Base-by-base conservation (phyloP, 139 green algal genomes). In the Nannochloris sp. region DNA sequence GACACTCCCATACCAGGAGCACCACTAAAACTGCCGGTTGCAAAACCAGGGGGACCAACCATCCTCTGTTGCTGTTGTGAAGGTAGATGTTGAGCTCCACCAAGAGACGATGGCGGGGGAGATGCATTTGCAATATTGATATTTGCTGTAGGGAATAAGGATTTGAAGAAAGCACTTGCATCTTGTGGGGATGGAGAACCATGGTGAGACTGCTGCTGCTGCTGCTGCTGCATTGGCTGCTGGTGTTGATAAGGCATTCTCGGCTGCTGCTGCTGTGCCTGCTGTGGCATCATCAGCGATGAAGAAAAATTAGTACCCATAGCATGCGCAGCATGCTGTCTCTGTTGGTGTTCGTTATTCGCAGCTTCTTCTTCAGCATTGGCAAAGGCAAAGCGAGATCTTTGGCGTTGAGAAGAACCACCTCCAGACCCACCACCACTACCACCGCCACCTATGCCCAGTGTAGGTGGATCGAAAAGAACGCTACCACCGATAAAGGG, bases 361-460 rank as follows among this genome's bases (percentile, higher is more conserved):
- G 53, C 6, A 25, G 47, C 71, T 57, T 56, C 67, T 38, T 77
- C 63, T 44, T 66, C 71, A 5, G n/a, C 46, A 19, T 78, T 60
- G 12, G 72, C 72, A 60, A 79, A 79, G 3, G 70, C 62, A 57
- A 79, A 79, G 23, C 72, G 51, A n/a, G 67, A 78, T 30, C 57
- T 55, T 36, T 77, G 57, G 39, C 71, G 65, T 3, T 48, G 36
- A 25, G 44, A 42, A 2, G 23, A 1, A 1, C 27, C 19, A 39
- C 58, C n/a, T 7, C 32, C 27, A 2, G 13, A 23, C 12, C 19
- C n/a, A n/a, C n/a, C n/a, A n/a, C n/a, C n/a, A n/a, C n/a, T n/a
- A n/a, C n/a, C n/a, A n/a, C n/a, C n/a, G n/a, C n/a, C n/a, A n/a
- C n/a, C n/a, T n/a, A n/a, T n/a, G n/a, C n/a, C n/a, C n/a, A n/a